Conservation (phyloP, 2,329 filamentous ascomycete species). For the Claviceps pusilla region DNA sequence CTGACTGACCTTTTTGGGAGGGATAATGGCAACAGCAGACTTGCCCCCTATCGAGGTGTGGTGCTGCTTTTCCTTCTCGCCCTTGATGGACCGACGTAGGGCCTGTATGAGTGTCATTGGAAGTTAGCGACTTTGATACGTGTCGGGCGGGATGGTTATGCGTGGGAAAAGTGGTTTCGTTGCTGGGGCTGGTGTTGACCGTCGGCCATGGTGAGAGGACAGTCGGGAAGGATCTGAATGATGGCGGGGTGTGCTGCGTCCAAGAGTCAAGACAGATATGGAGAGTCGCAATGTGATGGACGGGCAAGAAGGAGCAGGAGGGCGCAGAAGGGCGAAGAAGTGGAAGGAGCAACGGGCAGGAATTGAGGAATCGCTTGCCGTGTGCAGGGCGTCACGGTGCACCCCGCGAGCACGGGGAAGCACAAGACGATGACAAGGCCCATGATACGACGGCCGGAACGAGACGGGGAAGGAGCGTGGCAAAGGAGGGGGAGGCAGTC, state of each 20-base stretch:
- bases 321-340: slow-evolving; percentile 5
- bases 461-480: background rate
- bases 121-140: slow-evolving; percentile 19
- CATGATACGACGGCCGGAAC: background rate
- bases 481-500: background rate
- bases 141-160: background rate
- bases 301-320: slow-evolving; percentile 4
- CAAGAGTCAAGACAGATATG: background rate
- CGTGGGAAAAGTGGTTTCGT: background rate
- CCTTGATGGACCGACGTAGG: slow-evolving; percentile 78
- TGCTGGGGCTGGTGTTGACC: background rate
- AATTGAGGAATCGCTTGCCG: background rate
- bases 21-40: slow-evolving; percentile 73
- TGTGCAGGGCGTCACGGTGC: background rate
- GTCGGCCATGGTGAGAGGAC: background rate
- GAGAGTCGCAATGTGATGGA: background rate
- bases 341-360: slow-evolving; percentile 5
- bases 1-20: slow-evolving; percentile 71
- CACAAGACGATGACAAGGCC: background rate
- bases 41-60: slow-evolving; percentile 63
- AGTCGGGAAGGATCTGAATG: background rate
- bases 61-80: slow-evolving; percentile 65
- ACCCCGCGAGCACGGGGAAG: background rate
- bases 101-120: slow-evolving; percentile 41
- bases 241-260: background rate